Conservation (phyloP, 1,284 basidiomycete species). For the Somion occarium region DNA sequence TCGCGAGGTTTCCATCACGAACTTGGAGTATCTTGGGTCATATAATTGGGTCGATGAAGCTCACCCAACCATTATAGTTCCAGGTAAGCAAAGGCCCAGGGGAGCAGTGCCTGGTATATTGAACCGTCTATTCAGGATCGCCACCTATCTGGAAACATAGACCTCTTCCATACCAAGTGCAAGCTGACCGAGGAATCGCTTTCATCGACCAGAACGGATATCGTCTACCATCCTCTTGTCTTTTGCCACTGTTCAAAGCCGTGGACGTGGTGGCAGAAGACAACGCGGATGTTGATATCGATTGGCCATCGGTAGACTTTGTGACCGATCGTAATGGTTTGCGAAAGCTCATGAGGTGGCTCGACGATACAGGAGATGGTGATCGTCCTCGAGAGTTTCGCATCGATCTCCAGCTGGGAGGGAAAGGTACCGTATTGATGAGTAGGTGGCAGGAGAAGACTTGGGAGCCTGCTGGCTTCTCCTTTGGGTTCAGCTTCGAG, state of each 20-base stretch:
- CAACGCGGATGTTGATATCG: constrained; percentile 24
- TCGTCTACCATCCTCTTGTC: constrained; percentile 33
- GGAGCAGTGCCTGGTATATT: too few species aligned
- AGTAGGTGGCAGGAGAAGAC: constrained; percentile 43
- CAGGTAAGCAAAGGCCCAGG: constrained; percentile 31
- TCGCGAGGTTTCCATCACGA: not conserved
- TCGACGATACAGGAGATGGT: constrained; percentile 24
- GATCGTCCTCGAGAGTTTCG: constrained; percentile 31
- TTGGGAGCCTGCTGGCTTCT: constrained; percentile 15
- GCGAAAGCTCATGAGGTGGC: constrained; percentile 52
- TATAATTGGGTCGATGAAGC: constrained; percentile 47
- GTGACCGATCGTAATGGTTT: constrained; percentile 55
- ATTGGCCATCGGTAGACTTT: constrained; percentile 48
- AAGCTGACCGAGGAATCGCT: constrained; percentile 38
- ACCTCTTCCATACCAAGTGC: constrained; percentile 39
- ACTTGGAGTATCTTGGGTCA: constrained; percentile 39
- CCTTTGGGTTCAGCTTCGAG: constrained; percentile 11
- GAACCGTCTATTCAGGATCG: constrained; percentile 33
- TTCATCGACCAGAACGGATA: constrained; percentile 49
- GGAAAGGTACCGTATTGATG: constrained; percentile 46
- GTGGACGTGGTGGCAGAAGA: constrained; percentile 37
- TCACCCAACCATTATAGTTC: constrained; percentile 51
- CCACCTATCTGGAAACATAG: constrained; percentile 46
- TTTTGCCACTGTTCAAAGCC: constrained; percentile 46
- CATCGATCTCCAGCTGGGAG: constrained; percentile 52